These are phyloP conservation scores for Saxophila tyrrhenica DNA, from an alignment of 495 filamentous ascomycete genomes.

Conservation along the genomic window DNA sequence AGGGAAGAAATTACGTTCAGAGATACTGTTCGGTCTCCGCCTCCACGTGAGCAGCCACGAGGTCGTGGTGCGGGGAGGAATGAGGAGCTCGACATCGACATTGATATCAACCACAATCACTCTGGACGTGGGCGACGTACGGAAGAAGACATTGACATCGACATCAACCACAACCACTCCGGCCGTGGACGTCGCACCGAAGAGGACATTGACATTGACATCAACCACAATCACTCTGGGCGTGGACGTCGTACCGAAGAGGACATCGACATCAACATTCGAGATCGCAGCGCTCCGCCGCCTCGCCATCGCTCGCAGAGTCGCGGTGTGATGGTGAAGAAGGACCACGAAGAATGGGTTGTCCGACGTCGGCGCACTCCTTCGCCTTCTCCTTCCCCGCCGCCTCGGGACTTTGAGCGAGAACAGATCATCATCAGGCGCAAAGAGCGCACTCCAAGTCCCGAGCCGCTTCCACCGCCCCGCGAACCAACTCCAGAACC, in stretches of 20 bases:
- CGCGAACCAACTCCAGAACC: conserved; percentile 23
- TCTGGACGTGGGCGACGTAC: neutral
- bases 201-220: conserved; percentile 18
- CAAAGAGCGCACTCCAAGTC: conserved; percentile 22
- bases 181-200: neutral
- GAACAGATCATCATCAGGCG: conserved; percentile 34
- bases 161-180: too few species aligned
- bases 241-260: conserved; percentile 4
- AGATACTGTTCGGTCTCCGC: conserved; percentile 9
- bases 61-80: neutral
- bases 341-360: conserved; percentile 30
- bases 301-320: conserved; percentile 7
- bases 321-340: conserved; percentile 23
- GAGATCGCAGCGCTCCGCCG: conserved; percentile 20
- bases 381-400: conserved; percentile 20
- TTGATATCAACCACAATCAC: too few species aligned
- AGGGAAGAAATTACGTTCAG: conserved; percentile 22
- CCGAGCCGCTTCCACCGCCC: conserved; percentile 13
- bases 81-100: conserved; percentile 15
- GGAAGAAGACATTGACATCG: conserved; percentile 15
- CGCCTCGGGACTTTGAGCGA: conserved; percentile 18
- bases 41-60: conserved; percentile 2
- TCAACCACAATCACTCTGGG: neutral
- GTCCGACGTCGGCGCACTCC: conserved; percentile 22
- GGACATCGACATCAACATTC: conserved; percentile 20